A percentile compares a stretch with the other conserved stretches of the same genome.
These are phyloP conservation scores for Actinomortierella ambigua DNA, from an alignment of 371 early-diverging fungal genomes.

Conservation along the genomic window DNA sequence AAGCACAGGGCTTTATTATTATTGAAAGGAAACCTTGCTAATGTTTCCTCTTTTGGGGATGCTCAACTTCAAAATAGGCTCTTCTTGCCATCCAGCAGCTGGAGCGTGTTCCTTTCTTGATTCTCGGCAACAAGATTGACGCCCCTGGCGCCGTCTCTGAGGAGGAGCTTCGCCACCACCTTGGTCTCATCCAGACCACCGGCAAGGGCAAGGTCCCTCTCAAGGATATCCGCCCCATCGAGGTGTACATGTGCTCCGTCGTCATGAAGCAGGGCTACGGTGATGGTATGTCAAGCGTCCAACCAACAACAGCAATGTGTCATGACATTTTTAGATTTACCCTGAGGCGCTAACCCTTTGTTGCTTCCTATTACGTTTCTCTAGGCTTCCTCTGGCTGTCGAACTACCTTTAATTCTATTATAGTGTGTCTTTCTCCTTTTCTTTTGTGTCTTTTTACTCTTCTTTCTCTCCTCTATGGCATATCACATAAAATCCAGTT, in stretches of 20 bases:
- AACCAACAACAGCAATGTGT: background rate
- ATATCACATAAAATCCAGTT: no score
- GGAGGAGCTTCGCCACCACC: slow-evolving; percentile 84
- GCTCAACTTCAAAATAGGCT: slow-evolving; percentile 54
- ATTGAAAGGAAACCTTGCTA: no score
- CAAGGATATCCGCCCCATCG: slow-evolving; percentile 93
- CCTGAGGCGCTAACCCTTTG: background rate
- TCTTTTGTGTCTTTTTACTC: no score
- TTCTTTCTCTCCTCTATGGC: no score
- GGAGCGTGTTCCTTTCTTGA: slow-evolving; percentile 88
- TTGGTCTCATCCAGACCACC: slow-evolving; percentile 95
- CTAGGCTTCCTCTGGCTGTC: slow-evolving; percentile 47
- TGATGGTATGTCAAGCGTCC: slow-evolving; percentile 67
- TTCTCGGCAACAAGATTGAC: slow-evolving; percentile 99
- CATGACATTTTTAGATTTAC: background rate
- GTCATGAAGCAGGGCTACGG: slow-evolving; percentile 98
- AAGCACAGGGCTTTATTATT: no score
- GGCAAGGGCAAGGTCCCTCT: slow-evolving; percentile 96
- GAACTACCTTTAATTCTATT: slow-evolving; percentile 38
- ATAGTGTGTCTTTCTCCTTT: no score
- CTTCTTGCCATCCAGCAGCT: slow-evolving; percentile 94
- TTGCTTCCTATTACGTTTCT: background rate
- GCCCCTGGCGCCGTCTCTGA: slow-evolving; percentile 93
- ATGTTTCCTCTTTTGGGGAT: no score
- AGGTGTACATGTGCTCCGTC: slow-evolving; percentile 98